Base-by-base conservation (phyloP, 192 early-diverging fungal species). In the Backusella tarrabulga region DNA sequence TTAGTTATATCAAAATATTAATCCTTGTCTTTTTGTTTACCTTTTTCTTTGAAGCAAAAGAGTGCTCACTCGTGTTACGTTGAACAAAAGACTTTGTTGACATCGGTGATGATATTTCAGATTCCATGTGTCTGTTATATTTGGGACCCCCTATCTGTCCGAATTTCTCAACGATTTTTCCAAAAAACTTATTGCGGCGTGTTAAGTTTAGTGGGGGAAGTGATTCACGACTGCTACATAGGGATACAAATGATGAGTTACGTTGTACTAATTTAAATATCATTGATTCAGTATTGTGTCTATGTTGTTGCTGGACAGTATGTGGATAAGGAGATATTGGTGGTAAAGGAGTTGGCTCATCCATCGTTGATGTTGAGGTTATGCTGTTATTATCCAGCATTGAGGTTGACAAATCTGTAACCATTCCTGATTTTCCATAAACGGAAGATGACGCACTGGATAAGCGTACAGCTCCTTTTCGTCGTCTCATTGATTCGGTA, bases 131-230 rank as follows among this genome's bases (percentile, higher is more conserved):
- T 12, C 21, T 70, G 35, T 17, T 56, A 40, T 74, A 36, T 66
- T 38, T 34, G 14, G 52, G 73, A 26, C 56, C 38, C n/a, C 73
- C 56, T 6, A 74, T 60, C n/a, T 74, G 50, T 7, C 73, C 56
- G 6, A 74, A 74, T 74, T 56, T 56, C 34, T 63, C 73, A 29
- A 56, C 73, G 1, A 74, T 40, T 41, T 60, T 74, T 15, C 73
- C 73, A 67, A 74, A 74, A 4, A 74, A 63, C 34, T 73, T 73
- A 17, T 44, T 34, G 8, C 44, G 72, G 19, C 72, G 72, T 14
- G 56, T 63, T 23, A 63, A 63, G 29, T 63, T 63, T n/a, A 63
- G 23, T 1, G 56, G 56, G 1, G 56, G 56, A 63, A 63, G 56
- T 29, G 56, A 63, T 63, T 63, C 56, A 3, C 56, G 56, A 2